A percentile compares a stretch with the other conserved stretches of the same genome.
phyloP scores from a whole-genome alignment of 768 basidiomycete genomes.

The Macrolepiota fuliginosa region DNA sequence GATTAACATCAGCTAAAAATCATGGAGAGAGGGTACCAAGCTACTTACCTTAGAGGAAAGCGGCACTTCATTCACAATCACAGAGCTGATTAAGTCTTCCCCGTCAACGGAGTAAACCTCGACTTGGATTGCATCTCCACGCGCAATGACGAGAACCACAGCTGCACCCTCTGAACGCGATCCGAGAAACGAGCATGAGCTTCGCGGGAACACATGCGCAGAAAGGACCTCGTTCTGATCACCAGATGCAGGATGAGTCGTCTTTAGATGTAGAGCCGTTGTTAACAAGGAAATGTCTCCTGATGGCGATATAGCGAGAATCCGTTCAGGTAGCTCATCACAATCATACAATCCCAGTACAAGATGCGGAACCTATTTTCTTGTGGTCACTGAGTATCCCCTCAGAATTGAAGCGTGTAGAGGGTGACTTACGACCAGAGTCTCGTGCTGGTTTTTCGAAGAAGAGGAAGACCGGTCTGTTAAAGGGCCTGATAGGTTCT shows the following conservation, averaged over 20 bases:
- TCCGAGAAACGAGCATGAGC: conserved; percentile 13
- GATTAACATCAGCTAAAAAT: conserved; percentile 7
- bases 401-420: not conserved
- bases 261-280: conserved; percentile 23
- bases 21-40: not conserved
- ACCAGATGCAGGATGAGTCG: conserved; percentile 14
- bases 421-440: conserved; percentile 20
- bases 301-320: conserved; percentile 22
- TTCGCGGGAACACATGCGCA: conserved; percentile 19
- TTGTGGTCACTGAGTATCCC: conserved; percentile 24
- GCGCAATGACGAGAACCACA: not conserved
- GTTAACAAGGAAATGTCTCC: conserved; percentile 24
- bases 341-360: conserved; percentile 23
- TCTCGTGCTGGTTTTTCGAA: conserved; percentile 24
- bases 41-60: conserved; percentile 29
- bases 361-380: conserved; percentile 28
- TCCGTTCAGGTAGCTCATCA: conserved; percentile 20
- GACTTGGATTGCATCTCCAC: conserved; percentile 17
- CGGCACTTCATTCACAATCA: conserved; percentile 26
- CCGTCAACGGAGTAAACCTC: conserved; percentile 31
- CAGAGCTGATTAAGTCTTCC: conserved; percentile 27
- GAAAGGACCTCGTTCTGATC: conserved; percentile 16
- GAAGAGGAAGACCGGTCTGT: conserved; percentile 18
- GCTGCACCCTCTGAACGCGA: not conserved
- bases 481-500: conserved; percentile 33